Evolutionary conservation across 2,329 filamentous ascomycete species (phyloP).

Genomic region (Chaetomium strumarium): DNA sequence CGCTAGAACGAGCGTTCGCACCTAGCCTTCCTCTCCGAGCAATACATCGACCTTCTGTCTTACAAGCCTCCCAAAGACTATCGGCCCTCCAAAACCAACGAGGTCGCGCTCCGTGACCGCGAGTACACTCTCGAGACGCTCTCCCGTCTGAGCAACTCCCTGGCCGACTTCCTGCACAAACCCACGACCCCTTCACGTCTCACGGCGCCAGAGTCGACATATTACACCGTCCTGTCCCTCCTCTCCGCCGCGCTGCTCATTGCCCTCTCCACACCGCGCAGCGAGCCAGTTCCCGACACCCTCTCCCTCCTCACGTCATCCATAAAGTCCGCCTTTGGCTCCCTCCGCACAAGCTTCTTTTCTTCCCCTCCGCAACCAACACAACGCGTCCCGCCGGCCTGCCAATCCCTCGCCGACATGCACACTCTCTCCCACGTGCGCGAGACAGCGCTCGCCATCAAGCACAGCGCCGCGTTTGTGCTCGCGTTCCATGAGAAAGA

Average conservation of each 20-base stretch:
- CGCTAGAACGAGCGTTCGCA: slow-evolving; percentile 45
- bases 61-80: slow-evolving; percentile 46
- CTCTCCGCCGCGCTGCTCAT: slow-evolving; percentile 31
- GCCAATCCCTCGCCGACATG: slow-evolving; percentile 29
- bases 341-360: slow-evolving; percentile 15
- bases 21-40: slow-evolving; percentile 43
- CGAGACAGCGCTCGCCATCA: slow-evolving; percentile 32
- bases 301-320: slow-evolving; percentile 10
- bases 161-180: slow-evolving; percentile 35
- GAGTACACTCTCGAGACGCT: slow-evolving; percentile 40
- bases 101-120: slow-evolving; percentile 37
- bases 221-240: slow-evolving; percentile 39
- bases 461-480: slow-evolving; percentile 30
- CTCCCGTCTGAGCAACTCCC: slow-evolving; percentile 37
- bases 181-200: slow-evolving; percentile 26
- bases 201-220: slow-evolving; percentile 38
- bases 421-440: slow-evolving; percentile 35
- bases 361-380: neutral
- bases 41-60: slow-evolving; percentile 44
- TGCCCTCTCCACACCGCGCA: slow-evolving; percentile 20
- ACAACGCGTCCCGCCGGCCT: slow-evolving; percentile 4
- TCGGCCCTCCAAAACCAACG: slow-evolving; percentile 39
- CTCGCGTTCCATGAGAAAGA: slow-evolving; percentile 29
- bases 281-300: slow-evolving; percentile 16
- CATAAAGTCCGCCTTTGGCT: slow-evolving; percentile 17